Evolutionary conservation across 306 rosid genomes (phyloP).

Genomic region (Trifolium subterraneum): DNA sequence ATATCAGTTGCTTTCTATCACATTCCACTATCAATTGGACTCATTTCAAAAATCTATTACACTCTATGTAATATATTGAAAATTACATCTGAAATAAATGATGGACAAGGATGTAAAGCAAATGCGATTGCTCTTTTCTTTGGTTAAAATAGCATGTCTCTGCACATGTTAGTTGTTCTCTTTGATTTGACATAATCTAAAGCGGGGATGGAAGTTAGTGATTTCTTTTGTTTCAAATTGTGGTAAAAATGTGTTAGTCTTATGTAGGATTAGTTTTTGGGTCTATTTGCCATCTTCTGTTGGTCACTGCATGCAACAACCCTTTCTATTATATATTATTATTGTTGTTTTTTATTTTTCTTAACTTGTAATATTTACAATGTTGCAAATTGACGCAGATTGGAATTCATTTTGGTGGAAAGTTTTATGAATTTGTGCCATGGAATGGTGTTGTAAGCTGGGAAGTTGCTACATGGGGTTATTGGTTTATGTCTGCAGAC

Average conservation of each 20-base stretch:
- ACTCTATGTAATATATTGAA: constrained; percentile 17
- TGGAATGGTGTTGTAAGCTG: constrained; percentile 84
- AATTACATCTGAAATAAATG: constrained; percentile 27
- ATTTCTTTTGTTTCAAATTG: constrained; percentile 16
- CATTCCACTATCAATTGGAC: constrained; percentile 26
- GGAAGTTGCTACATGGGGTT: constrained; percentile 91
- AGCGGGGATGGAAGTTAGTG: background rate
- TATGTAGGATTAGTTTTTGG: background rate
- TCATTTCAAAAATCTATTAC: constrained; percentile 24
- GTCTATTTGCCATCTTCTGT: constrained; percentile 2
- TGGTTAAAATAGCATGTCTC: constrained; percentile 31
- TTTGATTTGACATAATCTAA: constrained; percentile 12
- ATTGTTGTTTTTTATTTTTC: constrained; percentile 4
- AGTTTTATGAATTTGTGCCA: constrained; percentile 87
- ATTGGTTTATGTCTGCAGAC: constrained; percentile 78
- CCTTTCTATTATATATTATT: constrained; percentile 6
- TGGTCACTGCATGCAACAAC: background rate
- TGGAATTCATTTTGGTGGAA: constrained; percentile 83
- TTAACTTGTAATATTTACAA: constrained; percentile 21
- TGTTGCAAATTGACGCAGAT: constrained; percentile 62
- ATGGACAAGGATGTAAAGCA: constrained; percentile 2
- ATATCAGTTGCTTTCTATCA: too few species aligned
- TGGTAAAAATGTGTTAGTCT: constrained; percentile 21
- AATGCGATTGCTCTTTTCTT: constrained; percentile 15
- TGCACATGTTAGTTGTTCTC: constrained; percentile 22